Evolutionary conservation across 2,329 filamentous ascomycete genomes (phyloP).

Genomic region (Fusarium secorum): DNA sequence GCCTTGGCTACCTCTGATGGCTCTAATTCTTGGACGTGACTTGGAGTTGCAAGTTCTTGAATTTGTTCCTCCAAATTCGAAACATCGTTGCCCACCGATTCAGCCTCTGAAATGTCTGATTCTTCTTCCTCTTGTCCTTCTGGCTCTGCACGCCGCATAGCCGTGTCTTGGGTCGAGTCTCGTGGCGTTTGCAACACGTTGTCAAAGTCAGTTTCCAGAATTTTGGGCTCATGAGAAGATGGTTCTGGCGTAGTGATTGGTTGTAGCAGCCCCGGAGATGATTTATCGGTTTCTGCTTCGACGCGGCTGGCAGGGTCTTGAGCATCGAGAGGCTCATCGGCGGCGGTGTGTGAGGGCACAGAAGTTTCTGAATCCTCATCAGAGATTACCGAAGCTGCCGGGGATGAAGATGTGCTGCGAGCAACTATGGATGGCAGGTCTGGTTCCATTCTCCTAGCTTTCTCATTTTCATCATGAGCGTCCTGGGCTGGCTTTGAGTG

Average conservation of each 20-base stretch:
- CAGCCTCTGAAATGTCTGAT: neutral
- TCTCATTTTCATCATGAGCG: slow-evolving; percentile 21
- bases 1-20: neutral
- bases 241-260: neutral
- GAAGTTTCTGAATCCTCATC: slow-evolving; percentile 10
- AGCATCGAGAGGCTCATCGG: neutral
- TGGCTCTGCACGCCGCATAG: neutral
- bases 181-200: slow-evolving; percentile 13
- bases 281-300: neutral
- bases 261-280: slow-evolving; percentile 9
- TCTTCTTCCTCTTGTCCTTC: neutral
- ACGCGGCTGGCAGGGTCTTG: neutral
- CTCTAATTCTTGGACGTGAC: neutral
- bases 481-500: slow-evolving; percentile 1
- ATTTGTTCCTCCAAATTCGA: neutral
- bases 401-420: slow-evolving; percentile 7
- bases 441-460: slow-evolving; percentile 18
- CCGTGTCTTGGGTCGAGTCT: slow-evolving; percentile 2
- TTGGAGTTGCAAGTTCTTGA: neutral
- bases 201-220: slow-evolving; percentile 21
- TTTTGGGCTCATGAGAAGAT: slow-evolving; percentile 1
- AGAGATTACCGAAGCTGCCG: slow-evolving; percentile 1
- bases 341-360: slow-evolving; percentile 1
- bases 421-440: slow-evolving; percentile 4
- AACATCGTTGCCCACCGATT: neutral